Evolutionary conservation across 768 basidiomycete genomes (phyloP).

Genomic region (Sporobolomyces phaffii): DNA sequence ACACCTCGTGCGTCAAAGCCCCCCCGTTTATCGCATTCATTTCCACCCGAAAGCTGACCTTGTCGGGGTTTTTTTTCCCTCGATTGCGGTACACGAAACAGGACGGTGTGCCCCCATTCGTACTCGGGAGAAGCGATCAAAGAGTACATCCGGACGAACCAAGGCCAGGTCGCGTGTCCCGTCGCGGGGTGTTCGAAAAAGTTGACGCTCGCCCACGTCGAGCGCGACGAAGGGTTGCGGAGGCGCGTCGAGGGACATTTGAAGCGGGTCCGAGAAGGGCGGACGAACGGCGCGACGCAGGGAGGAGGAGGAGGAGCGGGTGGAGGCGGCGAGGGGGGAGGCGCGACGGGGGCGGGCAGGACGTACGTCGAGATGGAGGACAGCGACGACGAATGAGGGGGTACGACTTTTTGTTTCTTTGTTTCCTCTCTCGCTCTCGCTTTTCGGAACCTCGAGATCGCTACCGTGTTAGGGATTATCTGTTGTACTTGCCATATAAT

Average conservation of each 20-base stretch:
- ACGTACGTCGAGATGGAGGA: conserved; percentile 22
- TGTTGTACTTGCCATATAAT: no score
- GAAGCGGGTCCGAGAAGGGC: conserved; percentile 54
- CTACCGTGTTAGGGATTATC: no score
- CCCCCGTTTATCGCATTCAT: no score
- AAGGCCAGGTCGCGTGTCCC: conserved; percentile 55
- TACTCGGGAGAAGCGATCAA: conserved; percentile 55
- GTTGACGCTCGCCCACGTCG: conserved; percentile 55
- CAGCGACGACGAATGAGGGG: conserved; percentile 4
- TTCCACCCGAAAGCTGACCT: conserved; percentile 25
- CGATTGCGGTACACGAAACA: conserved; percentile 46
- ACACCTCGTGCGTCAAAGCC: conserved; percentile 64
- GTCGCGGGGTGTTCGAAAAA: conserved; percentile 64
- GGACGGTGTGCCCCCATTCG: conserved; percentile 68
- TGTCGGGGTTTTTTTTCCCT: not conserved
- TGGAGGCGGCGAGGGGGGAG: not conserved
- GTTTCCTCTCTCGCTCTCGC: not conserved
- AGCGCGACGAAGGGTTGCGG: conserved; percentile 57
- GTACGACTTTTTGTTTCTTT: not conserved
- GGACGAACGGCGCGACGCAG: conserved; percentile 46
- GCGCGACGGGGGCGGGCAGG: not conserved
- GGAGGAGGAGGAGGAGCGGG: not conserved
- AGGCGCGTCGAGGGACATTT: conserved; percentile 58
- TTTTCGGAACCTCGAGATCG: no score
- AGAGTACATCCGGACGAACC: conserved; percentile 21